A percentile compares a stretch with the other conserved stretches of the same genome.
phyloP scores from a whole-genome alignment of 2,329 filamentous ascomycete genomes.

The Xylariaceae sp. region DNA sequence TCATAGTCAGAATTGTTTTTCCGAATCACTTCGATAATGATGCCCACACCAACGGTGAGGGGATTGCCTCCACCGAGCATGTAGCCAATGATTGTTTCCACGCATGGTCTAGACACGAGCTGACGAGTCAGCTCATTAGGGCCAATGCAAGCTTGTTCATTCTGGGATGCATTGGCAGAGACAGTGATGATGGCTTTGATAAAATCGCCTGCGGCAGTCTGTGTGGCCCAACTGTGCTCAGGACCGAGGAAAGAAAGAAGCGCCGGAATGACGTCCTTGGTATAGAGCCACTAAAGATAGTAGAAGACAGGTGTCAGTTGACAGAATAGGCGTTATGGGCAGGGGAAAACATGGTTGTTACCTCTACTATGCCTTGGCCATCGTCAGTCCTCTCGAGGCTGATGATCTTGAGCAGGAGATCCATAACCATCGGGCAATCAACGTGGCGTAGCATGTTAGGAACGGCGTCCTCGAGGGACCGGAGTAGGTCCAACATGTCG shows the following conservation, averaged over 20 bases:
- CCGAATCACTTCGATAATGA: slow-evolving; percentile 95
- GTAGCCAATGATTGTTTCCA: slow-evolving; percentile 78
- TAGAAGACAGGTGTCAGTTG: slow-evolving; percentile 18
- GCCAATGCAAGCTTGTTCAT: slow-evolving; percentile 97
- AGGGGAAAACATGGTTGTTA: slow-evolving; percentile 41
- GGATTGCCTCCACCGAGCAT: slow-evolving; percentile 95
- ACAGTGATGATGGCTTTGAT: slow-evolving; percentile 99
- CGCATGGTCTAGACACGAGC: slow-evolving; percentile 80
- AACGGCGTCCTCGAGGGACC: slow-evolving; percentile 75
- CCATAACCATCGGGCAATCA: slow-evolving; percentile 98
- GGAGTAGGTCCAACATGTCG: slow-evolving; percentile 90
- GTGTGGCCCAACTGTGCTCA: slow-evolving; percentile 81
- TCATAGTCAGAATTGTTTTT: slow-evolving; percentile 99
- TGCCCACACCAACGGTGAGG: slow-evolving; percentile 91
- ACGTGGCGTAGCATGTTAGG: slow-evolving; percentile 86
- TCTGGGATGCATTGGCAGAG: slow-evolving; percentile 94
- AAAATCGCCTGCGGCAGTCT: slow-evolving; percentile 95
- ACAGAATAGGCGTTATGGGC: not conserved
- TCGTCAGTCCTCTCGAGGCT: slow-evolving; percentile 89
- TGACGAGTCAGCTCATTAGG: slow-evolving; percentile 95
- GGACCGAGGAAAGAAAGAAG: slow-evolving; percentile 83
- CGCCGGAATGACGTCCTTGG: slow-evolving; percentile 79
- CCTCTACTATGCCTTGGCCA: slow-evolving; percentile 89
- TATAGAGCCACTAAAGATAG: slow-evolving; percentile 80
- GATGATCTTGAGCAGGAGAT: slow-evolving; percentile 92